Evolutionary conservation across 2,329 filamentous ascomycete genomes (phyloP).

Genomic region (Stachybotrys elegans): DNA sequence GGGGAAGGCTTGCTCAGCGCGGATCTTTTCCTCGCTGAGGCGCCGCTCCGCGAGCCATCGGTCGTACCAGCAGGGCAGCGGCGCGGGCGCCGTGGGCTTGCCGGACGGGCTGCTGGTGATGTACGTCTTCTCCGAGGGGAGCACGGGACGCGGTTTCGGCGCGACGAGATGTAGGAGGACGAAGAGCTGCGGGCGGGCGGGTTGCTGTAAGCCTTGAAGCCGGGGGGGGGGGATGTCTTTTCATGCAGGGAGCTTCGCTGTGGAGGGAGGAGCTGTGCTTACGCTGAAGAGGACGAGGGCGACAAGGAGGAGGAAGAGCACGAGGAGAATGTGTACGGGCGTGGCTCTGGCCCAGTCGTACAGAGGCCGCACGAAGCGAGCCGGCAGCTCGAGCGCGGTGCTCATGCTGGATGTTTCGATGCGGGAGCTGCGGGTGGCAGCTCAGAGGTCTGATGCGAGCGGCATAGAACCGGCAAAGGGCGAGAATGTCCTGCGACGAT

Average conservation of each 20-base stretch:
- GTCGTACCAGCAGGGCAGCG: conserved; percentile 85
- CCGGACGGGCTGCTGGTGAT: conserved; percentile 64
- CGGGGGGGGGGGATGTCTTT: conserved; percentile 6
- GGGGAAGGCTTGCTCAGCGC: conserved; percentile 31
- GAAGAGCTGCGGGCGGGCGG: conserved; percentile 46
- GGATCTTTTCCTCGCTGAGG: conserved; percentile 34
- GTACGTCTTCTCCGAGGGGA: conserved; percentile 80
- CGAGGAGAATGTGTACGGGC: conserved; percentile 33
- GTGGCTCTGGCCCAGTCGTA: conserved; percentile 30
- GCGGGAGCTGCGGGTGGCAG: too few species aligned
- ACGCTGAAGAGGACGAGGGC: conserved; percentile 32
- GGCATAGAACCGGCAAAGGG: too few species aligned
- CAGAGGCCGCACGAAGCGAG: conserved; percentile 27
- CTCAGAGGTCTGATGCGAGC: too few species aligned
- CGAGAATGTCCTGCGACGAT: too few species aligned
- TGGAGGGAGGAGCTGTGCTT: conserved; percentile 12
- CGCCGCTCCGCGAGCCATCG: conserved; percentile 60
- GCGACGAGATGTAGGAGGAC: conserved; percentile 68
- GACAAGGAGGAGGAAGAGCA: conserved; percentile 26
- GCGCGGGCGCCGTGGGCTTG: conserved; percentile 29
- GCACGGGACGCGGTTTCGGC: conserved; percentile 69
- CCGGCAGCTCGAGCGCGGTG: conserved; percentile 26
- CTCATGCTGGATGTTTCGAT: too few species aligned
- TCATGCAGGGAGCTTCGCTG: too few species aligned
- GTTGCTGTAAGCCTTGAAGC: neutral